Conservation (phyloP, 345 rosid species). For the Linum usitatissimum region DNA sequence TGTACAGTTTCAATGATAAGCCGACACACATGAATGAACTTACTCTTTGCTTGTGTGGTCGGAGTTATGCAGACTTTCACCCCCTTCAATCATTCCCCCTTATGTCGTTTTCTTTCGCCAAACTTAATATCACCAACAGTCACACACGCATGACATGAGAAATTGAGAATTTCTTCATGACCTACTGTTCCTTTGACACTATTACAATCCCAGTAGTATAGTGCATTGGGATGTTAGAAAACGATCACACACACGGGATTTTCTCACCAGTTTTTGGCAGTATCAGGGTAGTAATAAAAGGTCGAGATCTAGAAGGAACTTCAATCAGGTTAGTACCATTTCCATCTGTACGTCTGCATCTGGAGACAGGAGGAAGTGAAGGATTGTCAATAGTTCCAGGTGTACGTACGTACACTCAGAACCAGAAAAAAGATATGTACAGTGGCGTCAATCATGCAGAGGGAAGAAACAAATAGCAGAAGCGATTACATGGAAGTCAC, state of each 20-base stretch:
- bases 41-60: conserved; percentile 14
- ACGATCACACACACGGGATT: no score
- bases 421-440: neutral
- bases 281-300: neutral
- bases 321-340: neutral
- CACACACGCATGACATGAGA: neutral
- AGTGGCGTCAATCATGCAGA: neutral
- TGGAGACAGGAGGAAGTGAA: neutral
- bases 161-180: neutral
- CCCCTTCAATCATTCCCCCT: neutral
- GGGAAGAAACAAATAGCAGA: neutral
- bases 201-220: no score
- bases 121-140: neutral
- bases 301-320: neutral
- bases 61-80: neutral
- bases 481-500: neutral
- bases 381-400: neutral
- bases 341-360: neutral
- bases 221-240: no score
- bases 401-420: neutral
- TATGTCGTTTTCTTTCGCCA: neutral
- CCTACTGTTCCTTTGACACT: no score
- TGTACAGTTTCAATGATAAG: conserved; percentile 7
- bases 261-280: no score
- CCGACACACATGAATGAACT: conserved; percentile 7